phyloP scores from a whole-genome alignment of 495 filamentous ascomycete genomes.

The Tuber aestivum region DNA sequence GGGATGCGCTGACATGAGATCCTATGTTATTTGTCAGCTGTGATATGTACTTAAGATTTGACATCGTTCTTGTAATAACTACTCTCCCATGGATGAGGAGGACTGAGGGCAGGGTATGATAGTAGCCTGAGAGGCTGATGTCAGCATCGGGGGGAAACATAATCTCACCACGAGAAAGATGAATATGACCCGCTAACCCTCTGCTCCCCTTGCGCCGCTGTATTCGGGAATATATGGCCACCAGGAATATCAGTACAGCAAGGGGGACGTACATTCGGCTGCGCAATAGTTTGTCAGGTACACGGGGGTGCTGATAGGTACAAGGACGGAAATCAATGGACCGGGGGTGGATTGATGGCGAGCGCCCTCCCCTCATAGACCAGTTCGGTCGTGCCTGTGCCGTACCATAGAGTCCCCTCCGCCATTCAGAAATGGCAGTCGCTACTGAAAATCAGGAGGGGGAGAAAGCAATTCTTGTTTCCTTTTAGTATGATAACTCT shows the following conservation, averaged over 20 bases:
- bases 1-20: too few relatives aligned
- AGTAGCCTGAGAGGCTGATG: too few relatives aligned
- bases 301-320: not conserved
- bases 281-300: not conserved
- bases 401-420: too few relatives aligned
- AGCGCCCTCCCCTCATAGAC: not conserved
- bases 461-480: too few relatives aligned
- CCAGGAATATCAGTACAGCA: not conserved
- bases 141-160: not conserved
- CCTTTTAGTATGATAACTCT: not conserved
- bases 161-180: not conserved
- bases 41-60: not conserved
- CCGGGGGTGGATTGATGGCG: not conserved
- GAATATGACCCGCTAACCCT: not conserved
- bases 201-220: too few relatives aligned
- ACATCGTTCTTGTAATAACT: not conserved
- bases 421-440: too few relatives aligned
- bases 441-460: too few relatives aligned
- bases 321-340: not conserved
- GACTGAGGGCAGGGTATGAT: too few relatives aligned
- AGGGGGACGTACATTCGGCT: too few relatives aligned
- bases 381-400: too few relatives aligned
- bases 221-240: not conserved
- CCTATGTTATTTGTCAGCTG: too few relatives aligned
- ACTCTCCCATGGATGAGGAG: not conserved